Evolutionary conservation across 2,329 filamentous ascomycete genomes (phyloP).

Genomic region (Fusarium tuaranense): DNA sequence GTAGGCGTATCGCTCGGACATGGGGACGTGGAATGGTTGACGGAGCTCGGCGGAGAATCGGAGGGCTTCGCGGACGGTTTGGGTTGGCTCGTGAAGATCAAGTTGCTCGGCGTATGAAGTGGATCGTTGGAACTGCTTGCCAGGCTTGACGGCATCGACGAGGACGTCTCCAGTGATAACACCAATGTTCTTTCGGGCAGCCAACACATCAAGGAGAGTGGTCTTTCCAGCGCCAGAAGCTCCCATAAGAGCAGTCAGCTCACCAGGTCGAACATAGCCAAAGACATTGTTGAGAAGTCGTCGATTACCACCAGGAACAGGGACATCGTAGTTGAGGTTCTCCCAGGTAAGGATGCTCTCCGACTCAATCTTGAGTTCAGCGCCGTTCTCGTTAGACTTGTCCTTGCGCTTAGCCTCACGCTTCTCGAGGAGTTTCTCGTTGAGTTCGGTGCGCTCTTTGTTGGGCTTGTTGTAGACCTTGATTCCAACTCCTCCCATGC

Average conservation of each 20-base stretch:
- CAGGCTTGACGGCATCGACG: constrained; percentile 67
- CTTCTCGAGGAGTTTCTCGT: constrained; percentile 71
- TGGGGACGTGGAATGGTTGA: constrained; percentile 65
- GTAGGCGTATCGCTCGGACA: constrained; percentile 67
- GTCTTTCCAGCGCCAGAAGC: constrained; percentile 90
- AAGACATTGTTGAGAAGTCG: constrained; percentile 67
- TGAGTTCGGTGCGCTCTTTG: constrained; percentile 74
- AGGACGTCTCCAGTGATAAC: constrained; percentile 68
- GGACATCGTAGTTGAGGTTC: constrained; percentile 81
- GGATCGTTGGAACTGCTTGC: constrained; percentile 70
- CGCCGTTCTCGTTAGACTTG: constrained; percentile 57
- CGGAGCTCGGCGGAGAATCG: constrained; percentile 72
- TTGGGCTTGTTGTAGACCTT: constrained; percentile 81
- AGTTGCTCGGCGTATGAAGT: constrained; percentile 73
- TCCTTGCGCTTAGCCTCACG: constrained; percentile 65
- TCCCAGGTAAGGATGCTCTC: constrained; percentile 87
- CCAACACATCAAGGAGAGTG: constrained; percentile 82
- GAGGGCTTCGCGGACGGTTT: constrained; percentile 73
- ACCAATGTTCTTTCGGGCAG: constrained; percentile 70
- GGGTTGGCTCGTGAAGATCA: constrained; percentile 70
- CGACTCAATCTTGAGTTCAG: constrained; percentile 68
- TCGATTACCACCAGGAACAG: constrained; percentile 66
- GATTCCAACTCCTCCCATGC: constrained; percentile 83
- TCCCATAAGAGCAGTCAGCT: constrained; percentile 84
- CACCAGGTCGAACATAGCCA: constrained; percentile 81